phyloP scores from a whole-genome alignment of 495 filamentous ascomycete genomes.

The Pyrenula massariospora region DNA sequence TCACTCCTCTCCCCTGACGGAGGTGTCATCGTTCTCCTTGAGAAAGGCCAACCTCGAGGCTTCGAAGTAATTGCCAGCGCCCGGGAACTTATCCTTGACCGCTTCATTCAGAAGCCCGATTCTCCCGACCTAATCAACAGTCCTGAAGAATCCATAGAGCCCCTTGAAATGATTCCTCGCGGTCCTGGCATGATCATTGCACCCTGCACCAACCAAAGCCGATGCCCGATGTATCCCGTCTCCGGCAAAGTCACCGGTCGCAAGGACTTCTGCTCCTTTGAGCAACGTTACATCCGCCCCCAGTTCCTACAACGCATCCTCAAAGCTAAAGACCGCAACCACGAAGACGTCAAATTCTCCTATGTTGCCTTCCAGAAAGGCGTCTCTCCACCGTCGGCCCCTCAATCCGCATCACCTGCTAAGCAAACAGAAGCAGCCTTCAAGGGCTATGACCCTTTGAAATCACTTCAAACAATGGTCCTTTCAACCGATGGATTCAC shows the following conservation, averaged over 20 bases:
- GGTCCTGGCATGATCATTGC: slow-evolving; percentile 88
- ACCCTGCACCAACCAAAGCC: slow-evolving; percentile 82
- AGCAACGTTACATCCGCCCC: slow-evolving; percentile 78
- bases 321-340: slow-evolving; percentile 58
- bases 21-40: slow-evolving; percentile 75
- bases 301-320: slow-evolving; percentile 70
- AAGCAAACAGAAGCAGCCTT: slow-evolving; percentile 37
- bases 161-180: slow-evolving; percentile 35
- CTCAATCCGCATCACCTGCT: slow-evolving; percentile 20
- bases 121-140: neutral
- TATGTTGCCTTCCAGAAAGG: slow-evolving; percentile 84
- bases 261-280: slow-evolving; percentile 85
- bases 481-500: neutral
- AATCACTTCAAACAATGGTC: neutral
- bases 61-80: slow-evolving; percentile 87
- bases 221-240: slow-evolving; percentile 76
- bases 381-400: slow-evolving; percentile 2
- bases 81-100: slow-evolving; percentile 61
- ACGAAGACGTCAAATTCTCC: slow-evolving; percentile 82
- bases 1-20: slow-evolving; percentile 70
- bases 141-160: slow-evolving; percentile 39
- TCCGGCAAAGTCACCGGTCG: slow-evolving; percentile 57
- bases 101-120: slow-evolving; percentile 38
- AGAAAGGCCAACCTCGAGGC: slow-evolving; percentile 83
- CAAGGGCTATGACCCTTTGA: slow-evolving; percentile 28